Conservation (phyloP, 2,329 filamentous ascomycete species). For the Hypoxylon sp. region DNA sequence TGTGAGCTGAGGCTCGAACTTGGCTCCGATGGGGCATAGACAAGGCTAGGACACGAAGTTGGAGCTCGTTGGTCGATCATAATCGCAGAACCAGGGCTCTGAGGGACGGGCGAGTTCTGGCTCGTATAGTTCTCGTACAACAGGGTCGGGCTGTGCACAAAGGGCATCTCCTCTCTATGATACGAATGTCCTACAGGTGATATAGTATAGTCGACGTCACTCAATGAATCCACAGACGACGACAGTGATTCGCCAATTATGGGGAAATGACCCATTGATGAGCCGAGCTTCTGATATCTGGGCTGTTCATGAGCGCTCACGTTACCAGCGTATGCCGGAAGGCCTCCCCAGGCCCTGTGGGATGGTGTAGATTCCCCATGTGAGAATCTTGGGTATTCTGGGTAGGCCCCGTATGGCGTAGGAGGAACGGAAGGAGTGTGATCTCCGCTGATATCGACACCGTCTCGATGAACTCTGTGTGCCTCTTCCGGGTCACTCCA, state of each 20-base stretch:
- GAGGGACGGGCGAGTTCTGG: slow-evolving; percentile 68
- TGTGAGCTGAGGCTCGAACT: slow-evolving; percentile 73
- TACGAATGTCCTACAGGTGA: slow-evolving; percentile 69
- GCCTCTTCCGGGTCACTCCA: slow-evolving; percentile 60
- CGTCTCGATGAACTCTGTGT: slow-evolving; percentile 55
- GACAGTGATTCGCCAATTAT: slow-evolving; percentile 67
- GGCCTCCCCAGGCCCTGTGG: slow-evolving; percentile 62
- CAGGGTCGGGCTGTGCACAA: slow-evolving; percentile 68
- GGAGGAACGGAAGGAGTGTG: slow-evolving; percentile 60
- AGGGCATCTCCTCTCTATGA: slow-evolving; percentile 68
- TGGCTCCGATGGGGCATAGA: slow-evolving; percentile 72
- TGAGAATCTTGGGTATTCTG: slow-evolving; percentile 68
- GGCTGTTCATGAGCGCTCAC: slow-evolving; percentile 57
- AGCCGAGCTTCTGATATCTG: slow-evolving; percentile 62
- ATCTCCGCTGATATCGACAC: slow-evolving; percentile 57
- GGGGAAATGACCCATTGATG: slow-evolving; percentile 58
- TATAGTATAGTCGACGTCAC: slow-evolving; percentile 72
- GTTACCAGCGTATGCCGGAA: slow-evolving; percentile 62
- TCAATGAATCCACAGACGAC: slow-evolving; percentile 71
- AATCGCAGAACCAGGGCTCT: slow-evolving; percentile 69
- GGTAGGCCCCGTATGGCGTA: slow-evolving; percentile 57
- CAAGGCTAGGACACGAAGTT: slow-evolving; percentile 72
- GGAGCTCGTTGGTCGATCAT: slow-evolving; percentile 71
- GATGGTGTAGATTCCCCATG: slow-evolving; percentile 61
- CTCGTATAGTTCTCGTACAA: slow-evolving; percentile 71